phyloP scores from a whole-genome alignment of 2,329 filamentous ascomycete genomes.

The Colletotrichum scovillei region DNA sequence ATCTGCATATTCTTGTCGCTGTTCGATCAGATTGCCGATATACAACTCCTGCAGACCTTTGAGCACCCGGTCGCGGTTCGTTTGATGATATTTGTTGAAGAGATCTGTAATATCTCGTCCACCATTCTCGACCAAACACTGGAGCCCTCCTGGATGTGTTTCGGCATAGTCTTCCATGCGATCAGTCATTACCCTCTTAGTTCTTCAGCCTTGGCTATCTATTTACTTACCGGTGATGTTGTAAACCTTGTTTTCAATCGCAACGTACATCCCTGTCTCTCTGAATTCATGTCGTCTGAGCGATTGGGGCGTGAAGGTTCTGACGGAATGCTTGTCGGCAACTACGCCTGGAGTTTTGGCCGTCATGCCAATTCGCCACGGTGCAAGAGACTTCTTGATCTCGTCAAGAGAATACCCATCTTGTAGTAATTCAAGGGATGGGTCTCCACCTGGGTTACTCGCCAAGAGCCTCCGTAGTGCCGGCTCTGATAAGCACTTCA shows the following conservation, averaged over 20 bases:
- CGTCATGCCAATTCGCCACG: slow-evolving; percentile 10
- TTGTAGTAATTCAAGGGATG: neutral
- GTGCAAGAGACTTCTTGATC: neutral
- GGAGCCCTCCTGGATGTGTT: slow-evolving; percentile 31
- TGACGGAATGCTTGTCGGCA: neutral
- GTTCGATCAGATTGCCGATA: slow-evolving; percentile 11
- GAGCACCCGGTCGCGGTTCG: slow-evolving; percentile 3
- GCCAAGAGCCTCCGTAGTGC: neutral
- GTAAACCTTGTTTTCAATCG: slow-evolving; percentile 30
- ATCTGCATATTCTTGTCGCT: neutral
- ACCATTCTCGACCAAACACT: slow-evolving; percentile 1
- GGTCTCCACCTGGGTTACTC: slow-evolving; percentile 13
- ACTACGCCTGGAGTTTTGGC: neutral
- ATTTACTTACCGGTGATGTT: slow-evolving; percentile 26
- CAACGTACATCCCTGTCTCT: slow-evolving; percentile 21
- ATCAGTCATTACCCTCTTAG: neutral
- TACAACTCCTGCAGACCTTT: slow-evolving; percentile 4
- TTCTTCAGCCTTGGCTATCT: neutral
- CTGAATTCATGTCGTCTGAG: slow-evolving; percentile 17
- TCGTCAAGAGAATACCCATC: neutral
- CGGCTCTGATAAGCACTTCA: neutral
- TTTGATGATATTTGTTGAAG: slow-evolving; percentile 15
- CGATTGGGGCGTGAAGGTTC: neutral
- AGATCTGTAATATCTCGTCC: slow-evolving; percentile 29
- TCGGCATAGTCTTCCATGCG: slow-evolving; percentile 25